A percentile compares a stretch with the other conserved stretches of the same genome.
phyloP scores from a whole-genome alignment of 371 early-diverging fungal species.

The Apophysomyces trapeziformis region DNA sequence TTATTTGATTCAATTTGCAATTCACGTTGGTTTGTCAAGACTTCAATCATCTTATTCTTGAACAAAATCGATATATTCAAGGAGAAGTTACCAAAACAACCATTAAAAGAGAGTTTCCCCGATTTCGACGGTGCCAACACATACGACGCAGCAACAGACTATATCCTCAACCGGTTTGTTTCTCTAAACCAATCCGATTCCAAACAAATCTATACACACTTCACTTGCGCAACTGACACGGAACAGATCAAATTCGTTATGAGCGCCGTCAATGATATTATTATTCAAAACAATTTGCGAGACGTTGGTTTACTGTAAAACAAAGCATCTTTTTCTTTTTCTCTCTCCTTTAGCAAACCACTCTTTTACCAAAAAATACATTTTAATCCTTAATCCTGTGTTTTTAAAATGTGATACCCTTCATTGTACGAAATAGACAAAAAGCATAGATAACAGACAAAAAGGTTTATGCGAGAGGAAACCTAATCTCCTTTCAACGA shows the following conservation, averaged over 20 bases:
- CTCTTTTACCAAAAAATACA: slow-evolving; percentile 4
- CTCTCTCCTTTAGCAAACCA: background rate
- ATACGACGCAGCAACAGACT: slow-evolving; percentile 39
- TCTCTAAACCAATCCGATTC: slow-evolving; percentile 76
- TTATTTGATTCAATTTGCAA: slow-evolving; percentile 97
- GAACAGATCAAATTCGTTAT: slow-evolving; percentile 72
- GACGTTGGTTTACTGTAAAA: slow-evolving; percentile 62
- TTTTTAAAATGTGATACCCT: background rate
- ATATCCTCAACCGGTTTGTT: slow-evolving; percentile 71
- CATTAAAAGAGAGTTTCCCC: slow-evolving; percentile 73
- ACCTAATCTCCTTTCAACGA: background rate
- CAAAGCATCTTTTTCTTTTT: background rate
- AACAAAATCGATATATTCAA: slow-evolving; percentile 97
- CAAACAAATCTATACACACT: slow-evolving; percentile 85
- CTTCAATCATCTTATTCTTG: slow-evolving; percentile 94
- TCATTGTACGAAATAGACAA: slow-evolving; percentile 3
- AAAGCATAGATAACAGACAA: background rate
- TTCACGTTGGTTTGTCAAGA: slow-evolving; percentile 92
- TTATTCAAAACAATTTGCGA: slow-evolving; percentile 60
- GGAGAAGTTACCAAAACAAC: slow-evolving; percentile 83
- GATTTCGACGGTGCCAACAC: slow-evolving; percentile 62
- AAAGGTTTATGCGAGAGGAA: too few species aligned
- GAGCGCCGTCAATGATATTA: slow-evolving; percentile 73
- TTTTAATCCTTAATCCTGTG: slow-evolving; percentile 9
- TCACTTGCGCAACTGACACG: slow-evolving; percentile 96